phyloP scores from a whole-genome alignment of 2,329 filamentous ascomycete species.

The Aureobasidium sp. region DNA sequence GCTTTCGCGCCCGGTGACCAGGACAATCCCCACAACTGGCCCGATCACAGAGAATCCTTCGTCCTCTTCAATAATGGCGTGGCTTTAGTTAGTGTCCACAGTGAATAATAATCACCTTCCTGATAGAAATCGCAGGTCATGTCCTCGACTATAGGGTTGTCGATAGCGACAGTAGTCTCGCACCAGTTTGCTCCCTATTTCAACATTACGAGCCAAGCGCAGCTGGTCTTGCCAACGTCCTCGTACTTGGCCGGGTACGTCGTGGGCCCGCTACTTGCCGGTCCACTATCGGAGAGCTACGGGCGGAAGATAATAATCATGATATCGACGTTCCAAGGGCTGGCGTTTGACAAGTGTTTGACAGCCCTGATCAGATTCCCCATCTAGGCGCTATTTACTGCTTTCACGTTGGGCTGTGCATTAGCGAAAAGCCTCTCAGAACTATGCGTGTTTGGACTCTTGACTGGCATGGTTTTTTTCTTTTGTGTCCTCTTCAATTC shows the following conservation, averaged over 20 bases:
- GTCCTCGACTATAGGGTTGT: slow-evolving; percentile 61
- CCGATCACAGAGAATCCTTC: slow-evolving; percentile 38
- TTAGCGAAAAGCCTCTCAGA: slow-evolving; percentile 39
- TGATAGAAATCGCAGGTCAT: slow-evolving; percentile 52
- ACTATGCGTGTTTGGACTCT: slow-evolving; percentile 38
- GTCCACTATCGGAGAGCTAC: slow-evolving; percentile 39
- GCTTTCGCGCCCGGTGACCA: slow-evolving; percentile 32
- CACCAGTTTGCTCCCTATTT: slow-evolving; percentile 53
- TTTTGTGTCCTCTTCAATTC: slow-evolving; percentile 45
- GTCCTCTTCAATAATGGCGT: slow-evolving; percentile 44
- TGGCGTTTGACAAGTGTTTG: background rate
- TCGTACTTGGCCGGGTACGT: slow-evolving; percentile 46
- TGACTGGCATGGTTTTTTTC: slow-evolving; percentile 39
- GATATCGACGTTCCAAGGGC: slow-evolving; percentile 41
- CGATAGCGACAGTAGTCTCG: slow-evolving; percentile 58
- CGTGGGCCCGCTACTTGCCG: slow-evolving; percentile 38
- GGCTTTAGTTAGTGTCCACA: background rate
- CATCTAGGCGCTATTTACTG: slow-evolving; percentile 31
- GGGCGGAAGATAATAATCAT: slow-evolving; percentile 43
- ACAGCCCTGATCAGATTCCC: background rate
- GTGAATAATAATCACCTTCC: background rate
- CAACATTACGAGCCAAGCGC: slow-evolving; percentile 41
- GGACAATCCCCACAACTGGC: slow-evolving; percentile 22
- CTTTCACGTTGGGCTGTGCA: slow-evolving; percentile 41
- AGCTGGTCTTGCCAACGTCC: slow-evolving; percentile 43